Evolutionary conservation across 768 basidiomycete genomes (phyloP).

Genomic region (Lactarius psammicola): DNA sequence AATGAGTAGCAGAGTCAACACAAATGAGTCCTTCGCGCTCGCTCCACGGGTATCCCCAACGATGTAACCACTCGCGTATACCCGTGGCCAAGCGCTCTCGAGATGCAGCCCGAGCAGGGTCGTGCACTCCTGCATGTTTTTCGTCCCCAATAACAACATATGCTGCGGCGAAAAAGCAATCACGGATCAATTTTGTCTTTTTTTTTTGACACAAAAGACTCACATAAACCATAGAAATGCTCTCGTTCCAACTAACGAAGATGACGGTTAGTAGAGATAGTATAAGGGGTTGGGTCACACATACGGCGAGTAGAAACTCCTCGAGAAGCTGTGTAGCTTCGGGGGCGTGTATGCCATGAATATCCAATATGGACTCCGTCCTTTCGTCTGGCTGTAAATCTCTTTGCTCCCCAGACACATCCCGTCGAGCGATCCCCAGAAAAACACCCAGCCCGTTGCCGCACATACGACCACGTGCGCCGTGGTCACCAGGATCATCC

Average conservation of each 20-base stretch:
- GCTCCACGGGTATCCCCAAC: constrained; percentile 96
- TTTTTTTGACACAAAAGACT: constrained; percentile 30
- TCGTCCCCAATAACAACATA: constrained; percentile 94
- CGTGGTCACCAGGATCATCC: constrained; percentile 80
- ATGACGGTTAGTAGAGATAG: background rate
- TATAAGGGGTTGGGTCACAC: constrained; percentile 35
- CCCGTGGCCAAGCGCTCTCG: constrained; percentile 81
- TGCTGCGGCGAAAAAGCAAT: constrained; percentile 42
- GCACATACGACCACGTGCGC: constrained; percentile 65
- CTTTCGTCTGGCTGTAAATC: constrained; percentile 80
- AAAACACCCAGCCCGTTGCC: constrained; percentile 84
- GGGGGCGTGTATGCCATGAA: constrained; percentile 91
- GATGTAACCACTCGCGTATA: constrained; percentile 86
- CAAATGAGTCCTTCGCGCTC: constrained; percentile 89
- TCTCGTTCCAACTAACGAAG: constrained; percentile 72
- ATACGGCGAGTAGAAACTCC: constrained; percentile 80
- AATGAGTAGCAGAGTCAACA: constrained; percentile 83
- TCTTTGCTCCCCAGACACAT: constrained; percentile 48
- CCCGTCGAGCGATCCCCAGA: constrained; percentile 76
- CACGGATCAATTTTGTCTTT: background rate
- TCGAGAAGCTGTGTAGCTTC: constrained; percentile 92
- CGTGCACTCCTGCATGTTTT: constrained; percentile 93
- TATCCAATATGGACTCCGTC: constrained; percentile 81
- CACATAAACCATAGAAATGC: constrained; percentile 83
- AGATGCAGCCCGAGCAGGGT: constrained; percentile 75